phyloP scores from a whole-genome alignment of 202 grass and related monocot species.

The Eragrostis tef region DNA sequence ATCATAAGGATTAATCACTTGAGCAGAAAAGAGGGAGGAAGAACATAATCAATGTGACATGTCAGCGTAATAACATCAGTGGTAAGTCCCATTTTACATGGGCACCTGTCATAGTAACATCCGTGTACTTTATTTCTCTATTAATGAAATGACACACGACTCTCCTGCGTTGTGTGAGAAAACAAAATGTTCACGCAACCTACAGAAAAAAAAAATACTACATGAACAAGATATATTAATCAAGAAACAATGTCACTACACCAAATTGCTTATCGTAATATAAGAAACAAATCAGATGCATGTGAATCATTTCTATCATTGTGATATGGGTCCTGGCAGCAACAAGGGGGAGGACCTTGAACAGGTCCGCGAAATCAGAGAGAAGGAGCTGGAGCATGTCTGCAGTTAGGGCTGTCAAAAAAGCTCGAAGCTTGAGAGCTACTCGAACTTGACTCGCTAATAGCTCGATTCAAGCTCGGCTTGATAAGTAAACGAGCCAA shows the following conservation, averaged over 20 bases:
- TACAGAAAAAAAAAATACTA: neutral
- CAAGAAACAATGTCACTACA: neutral
- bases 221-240: neutral
- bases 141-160: no score
- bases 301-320: neutral
- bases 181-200: neutral
- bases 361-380: no score
- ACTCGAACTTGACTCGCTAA: no score
- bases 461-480: neutral
- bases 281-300: neutral
- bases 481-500: no score
- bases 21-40: neutral
- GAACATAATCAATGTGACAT: slow-evolving; percentile 6
- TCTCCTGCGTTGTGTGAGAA: no score
- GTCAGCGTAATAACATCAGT: neutral
- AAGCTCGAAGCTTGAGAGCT: no score
- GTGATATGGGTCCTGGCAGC: no score
- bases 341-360: no score
- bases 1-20: slow-evolving; percentile 33
- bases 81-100: neutral
- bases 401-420: no score
- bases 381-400: no score
- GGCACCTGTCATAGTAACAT: neutral
- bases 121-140: no score
- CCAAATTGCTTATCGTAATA: neutral